Evolutionary conservation across 2,329 filamentous ascomycete species (phyloP), one percentile per base, ranked within the genome.

Genomic region (Trichoderma simmonsii): DNA sequence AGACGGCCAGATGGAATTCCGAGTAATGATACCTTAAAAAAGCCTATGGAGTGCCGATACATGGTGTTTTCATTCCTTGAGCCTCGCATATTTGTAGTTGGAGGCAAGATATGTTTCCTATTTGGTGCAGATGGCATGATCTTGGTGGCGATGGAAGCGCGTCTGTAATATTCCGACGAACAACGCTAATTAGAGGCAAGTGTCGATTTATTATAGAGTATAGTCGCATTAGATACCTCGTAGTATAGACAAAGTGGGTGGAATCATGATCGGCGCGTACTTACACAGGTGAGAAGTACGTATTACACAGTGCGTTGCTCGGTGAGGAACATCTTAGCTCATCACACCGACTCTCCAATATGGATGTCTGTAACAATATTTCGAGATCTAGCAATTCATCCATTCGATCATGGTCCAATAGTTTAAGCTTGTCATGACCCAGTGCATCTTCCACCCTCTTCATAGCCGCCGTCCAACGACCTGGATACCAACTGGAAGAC

Each of bases 371-470:
- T 14, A 48, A 2, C 36, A 7, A 15, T 6, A 24, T 51, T 8
- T 6, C 1, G 24, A 6, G 26, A 6, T 6, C 18, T 28, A 24
- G 2, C 18, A 48, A 2, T 48, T 11, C 24, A 51, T 30, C 11
- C n/a, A 15, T 62, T 78, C 77, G 86, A 66, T 86, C 84, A 71
- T 87, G 75, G 28, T 86, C 84, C 64, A 90, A 77, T 11, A 87
- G 78, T 73, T 83, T 74, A 74, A 89, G 90, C 77, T 83, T 87
- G 26, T 87, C 82, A 9, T 86, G 83, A 0, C 86, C 91, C 14
- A 21, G 21, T 9, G 9, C 14, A 36, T 56, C 7, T 24, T 32
- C 18, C 5, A 21, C 15, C 21, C 21, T 61, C 56, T 64, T 43
- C 48, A 66, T 14, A 26, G 0, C 94, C 4, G 30, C 48, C 18